Evolutionary conservation across 805 yeast genomes (phyloP).

Genomic region (Ogataea minuta): DNA sequence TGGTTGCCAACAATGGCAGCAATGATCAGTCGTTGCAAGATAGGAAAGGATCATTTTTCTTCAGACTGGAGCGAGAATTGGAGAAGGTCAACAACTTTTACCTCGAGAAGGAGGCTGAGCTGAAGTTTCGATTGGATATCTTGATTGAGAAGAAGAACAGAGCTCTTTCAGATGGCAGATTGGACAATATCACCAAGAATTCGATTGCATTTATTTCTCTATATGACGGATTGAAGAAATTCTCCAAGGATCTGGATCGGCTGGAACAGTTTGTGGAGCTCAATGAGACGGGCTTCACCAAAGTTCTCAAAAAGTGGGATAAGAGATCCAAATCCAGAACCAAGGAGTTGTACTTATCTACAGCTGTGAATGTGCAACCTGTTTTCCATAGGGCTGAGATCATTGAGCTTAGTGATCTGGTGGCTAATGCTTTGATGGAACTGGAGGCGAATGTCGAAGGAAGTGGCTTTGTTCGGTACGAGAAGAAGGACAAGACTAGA

Average conservation of each 20-base stretch:
- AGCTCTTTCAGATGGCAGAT: constrained; percentile 41
- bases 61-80: constrained; percentile 87
- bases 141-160: constrained; percentile 63
- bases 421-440: constrained; percentile 65
- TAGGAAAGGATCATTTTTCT: constrained; percentile 85
- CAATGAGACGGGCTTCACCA: constrained; percentile 93
- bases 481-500: constrained; percentile 12
- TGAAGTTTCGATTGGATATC: constrained; percentile 74
- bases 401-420: constrained; percentile 76
- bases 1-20: constrained; percentile 42
- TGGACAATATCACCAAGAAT: constrained; percentile 49
- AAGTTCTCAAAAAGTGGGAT: constrained; percentile 97
- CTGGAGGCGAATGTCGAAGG: constrained; percentile 65
- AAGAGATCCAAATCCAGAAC: constrained; percentile 93
- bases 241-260: constrained; percentile 82
- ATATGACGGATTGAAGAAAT: constrained; percentile 85
- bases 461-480: constrained; percentile 31
- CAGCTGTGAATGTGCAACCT: constrained; percentile 96
- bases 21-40: constrained; percentile 66
- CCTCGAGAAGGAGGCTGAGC: constrained; percentile 84
- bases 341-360: constrained; percentile 83
- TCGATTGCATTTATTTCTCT: constrained; percentile 79
- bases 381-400: constrained; percentile 90
- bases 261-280: constrained; percentile 92
- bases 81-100: constrained; percentile 95